Base-by-base conservation (phyloP, 768 basidiomycete species). In the Pleurotus djamor region DNA sequence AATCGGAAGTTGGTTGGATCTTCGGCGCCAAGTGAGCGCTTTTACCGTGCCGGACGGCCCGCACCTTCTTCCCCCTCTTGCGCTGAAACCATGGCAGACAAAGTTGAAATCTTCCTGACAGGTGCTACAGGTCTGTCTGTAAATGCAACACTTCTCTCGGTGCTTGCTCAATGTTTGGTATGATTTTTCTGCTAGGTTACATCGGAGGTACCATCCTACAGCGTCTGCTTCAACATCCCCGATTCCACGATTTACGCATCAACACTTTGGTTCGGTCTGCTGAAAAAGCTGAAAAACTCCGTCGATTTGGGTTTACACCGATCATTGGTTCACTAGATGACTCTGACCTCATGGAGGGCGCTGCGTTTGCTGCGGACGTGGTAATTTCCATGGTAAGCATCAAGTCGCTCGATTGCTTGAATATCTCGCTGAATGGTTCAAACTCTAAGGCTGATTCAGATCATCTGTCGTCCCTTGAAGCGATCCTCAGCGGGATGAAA, bases 171-270 rank as follows among this genome's bases (percentile, higher is more conserved):
- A n/a, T 28, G 16, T 1, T 37, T 61, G 28, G 43, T 54, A 4
- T 49, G 32, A 50, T 32, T 7, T 47, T 21, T 48, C 51, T 32
- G 28, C 12, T 35, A 82, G 84, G 83, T 5, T 87, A 85, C 67
- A 81, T 85, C 48, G 83, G 84, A 0, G 85, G 83, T 21, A 76
- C 80, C 1, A 81, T 84, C 32, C 74, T 86, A 4, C 60, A 72
- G 2, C 76, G 73, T 37, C 71, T 86, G 10, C 71, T 86, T 57
- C 66, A 69, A 28, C 80, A 84, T 61, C 73, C 77, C 9, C 71
- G 71, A 28, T 64, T 73, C 0, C 69, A 74, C 56, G 72, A 71
- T 9, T 79, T 83, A 64, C 66, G 76, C 2, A 76, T 80, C 59
- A 81, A 77, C 1, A 71, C 70, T 21, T 76, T 85, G 16, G 77